Evolutionary conservation across 2,329 filamentous ascomycete species (phyloP).

Genomic region (Calonectria montana): DNA sequence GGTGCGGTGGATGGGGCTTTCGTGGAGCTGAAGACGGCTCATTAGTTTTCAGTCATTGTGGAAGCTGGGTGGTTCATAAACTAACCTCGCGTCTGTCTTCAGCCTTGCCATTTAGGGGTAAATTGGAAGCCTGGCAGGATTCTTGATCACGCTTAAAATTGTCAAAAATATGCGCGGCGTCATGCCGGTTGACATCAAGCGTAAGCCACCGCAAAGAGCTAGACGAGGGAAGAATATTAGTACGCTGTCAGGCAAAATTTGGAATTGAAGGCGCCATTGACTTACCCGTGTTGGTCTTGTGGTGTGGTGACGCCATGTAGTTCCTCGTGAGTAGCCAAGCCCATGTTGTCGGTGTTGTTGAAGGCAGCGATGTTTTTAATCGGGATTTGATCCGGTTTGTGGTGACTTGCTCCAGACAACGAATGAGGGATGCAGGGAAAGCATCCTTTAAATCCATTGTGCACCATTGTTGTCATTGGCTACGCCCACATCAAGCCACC

Average conservation of each 20-base stretch:
- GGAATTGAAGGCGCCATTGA: neutral
- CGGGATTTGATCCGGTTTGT: neutral
- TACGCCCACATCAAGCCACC: neutral
- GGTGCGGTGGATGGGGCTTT: neutral
- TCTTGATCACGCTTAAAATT: neutral
- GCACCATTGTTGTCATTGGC: neutral
- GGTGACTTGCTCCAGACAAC: neutral
- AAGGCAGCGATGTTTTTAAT: neutral
- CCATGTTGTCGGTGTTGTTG: neutral
- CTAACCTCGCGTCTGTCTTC: neutral
- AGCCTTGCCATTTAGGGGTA: neutral
- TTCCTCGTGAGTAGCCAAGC: neutral
- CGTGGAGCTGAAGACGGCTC: too few species aligned
- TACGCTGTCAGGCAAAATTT: neutral
- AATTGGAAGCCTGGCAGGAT: neutral
- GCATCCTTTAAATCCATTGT: neutral
- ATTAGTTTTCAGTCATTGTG: neutral
- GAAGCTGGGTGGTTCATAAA: neutral
- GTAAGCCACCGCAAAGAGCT: neutral
- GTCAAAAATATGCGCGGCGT: neutral
- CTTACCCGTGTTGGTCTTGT: neutral
- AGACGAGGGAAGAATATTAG: neutral
- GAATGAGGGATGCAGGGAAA: neutral
- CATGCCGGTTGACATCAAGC: neutral
- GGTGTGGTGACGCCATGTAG: neutral